Conservation (phyloP, 202 grass and related monocot species). For the Musa balbisiana region DNA sequence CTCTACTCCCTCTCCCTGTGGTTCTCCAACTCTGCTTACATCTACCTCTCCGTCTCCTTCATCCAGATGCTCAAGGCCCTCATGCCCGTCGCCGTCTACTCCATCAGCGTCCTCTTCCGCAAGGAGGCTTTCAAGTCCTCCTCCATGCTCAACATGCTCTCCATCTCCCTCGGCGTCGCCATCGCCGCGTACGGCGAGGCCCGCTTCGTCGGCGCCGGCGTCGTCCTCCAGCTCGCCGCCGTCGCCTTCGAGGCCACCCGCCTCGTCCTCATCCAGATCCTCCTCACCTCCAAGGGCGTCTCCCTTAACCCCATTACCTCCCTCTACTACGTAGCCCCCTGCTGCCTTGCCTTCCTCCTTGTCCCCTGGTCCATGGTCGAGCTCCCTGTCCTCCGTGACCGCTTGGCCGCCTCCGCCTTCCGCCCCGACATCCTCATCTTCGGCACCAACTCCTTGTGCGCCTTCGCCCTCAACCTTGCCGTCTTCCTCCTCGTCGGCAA, state of each 20-base stretch:
- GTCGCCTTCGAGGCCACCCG: slow-evolving; percentile 86
- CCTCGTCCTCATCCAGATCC: slow-evolving; percentile 95
- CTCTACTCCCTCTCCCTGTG: slow-evolving; percentile 93
- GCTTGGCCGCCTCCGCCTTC: slow-evolving; percentile 33
- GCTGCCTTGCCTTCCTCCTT: slow-evolving; percentile 71
- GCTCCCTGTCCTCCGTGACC: slow-evolving; percentile 60
- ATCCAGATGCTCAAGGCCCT: slow-evolving; percentile 99
- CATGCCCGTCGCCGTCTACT: slow-evolving; percentile 95
- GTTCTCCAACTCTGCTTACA: slow-evolving; percentile 98
- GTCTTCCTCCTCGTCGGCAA: slow-evolving; percentile 85
- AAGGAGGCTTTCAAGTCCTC: slow-evolving; percentile 69
- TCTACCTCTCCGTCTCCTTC: slow-evolving; percentile 96
- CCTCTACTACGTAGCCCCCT: slow-evolving; percentile 82
- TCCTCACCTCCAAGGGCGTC: slow-evolving; percentile 91
- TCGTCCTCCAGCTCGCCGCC: slow-evolving; percentile 74
- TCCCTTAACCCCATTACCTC: slow-evolving; percentile 96
- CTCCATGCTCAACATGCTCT: slow-evolving; percentile 98
- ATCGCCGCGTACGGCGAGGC: slow-evolving; percentile 86
- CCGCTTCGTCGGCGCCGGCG: slow-evolving; percentile 55
- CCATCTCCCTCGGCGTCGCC: slow-evolving; percentile 81
- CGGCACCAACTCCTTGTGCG: slow-evolving; percentile 77
- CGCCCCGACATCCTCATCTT: slow-evolving; percentile 68
- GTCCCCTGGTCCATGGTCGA: slow-evolving; percentile 81
- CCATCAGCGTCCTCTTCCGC: slow-evolving; percentile 68
- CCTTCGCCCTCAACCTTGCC: slow-evolving; percentile 75